phyloP scores from a whole-genome alignment of 441 rosid species.

The Populus hybrid region DNA sequence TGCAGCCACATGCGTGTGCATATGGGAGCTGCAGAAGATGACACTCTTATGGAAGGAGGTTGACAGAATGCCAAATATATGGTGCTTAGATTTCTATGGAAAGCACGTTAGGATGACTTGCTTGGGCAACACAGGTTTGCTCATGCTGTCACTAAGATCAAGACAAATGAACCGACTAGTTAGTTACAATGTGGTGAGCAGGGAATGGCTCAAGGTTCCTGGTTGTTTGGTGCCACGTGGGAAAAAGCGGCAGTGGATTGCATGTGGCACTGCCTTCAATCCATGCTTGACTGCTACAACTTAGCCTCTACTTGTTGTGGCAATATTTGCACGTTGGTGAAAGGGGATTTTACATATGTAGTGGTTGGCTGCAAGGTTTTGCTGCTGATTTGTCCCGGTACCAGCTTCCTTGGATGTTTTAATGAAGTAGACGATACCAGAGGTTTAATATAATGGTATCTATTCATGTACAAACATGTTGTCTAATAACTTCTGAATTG shows the following conservation, averaged over 20 bases:
- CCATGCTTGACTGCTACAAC: constrained; percentile 76
- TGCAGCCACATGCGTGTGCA: constrained; percentile 93
- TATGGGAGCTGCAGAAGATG: constrained; percentile 99
- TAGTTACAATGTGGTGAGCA: constrained; percentile 59
- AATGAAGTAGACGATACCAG: constrained; percentile 21
- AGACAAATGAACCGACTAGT: constrained; percentile 87
- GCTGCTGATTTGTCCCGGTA: not conserved
- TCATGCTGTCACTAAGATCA: constrained; percentile 87
- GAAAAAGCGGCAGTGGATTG: constrained; percentile 84
- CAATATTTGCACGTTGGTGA: constrained; percentile 8
- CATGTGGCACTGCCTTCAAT: constrained; percentile 85
- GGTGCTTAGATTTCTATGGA: constrained; percentile 99
- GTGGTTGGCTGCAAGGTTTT: constrained; percentile 13
- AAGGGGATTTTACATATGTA: not conserved
- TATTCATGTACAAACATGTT: constrained; percentile 37
- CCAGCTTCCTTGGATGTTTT: constrained; percentile 12
- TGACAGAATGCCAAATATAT: constrained; percentile 99
- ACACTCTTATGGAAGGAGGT: constrained; percentile 99
- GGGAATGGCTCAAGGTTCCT: constrained; percentile 89
- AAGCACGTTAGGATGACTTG: constrained; percentile 98
- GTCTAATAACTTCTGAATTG: constrained; percentile 28
- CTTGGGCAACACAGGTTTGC: constrained; percentile 94
- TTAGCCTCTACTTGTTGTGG: constrained; percentile 26
- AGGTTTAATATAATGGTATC: constrained; percentile 12
- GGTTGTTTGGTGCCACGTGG: constrained; percentile 71